Evolutionary conservation across 768 basidiomycete genomes (phyloP).

Genomic region (Hydnomerulius pinastri): DNA sequence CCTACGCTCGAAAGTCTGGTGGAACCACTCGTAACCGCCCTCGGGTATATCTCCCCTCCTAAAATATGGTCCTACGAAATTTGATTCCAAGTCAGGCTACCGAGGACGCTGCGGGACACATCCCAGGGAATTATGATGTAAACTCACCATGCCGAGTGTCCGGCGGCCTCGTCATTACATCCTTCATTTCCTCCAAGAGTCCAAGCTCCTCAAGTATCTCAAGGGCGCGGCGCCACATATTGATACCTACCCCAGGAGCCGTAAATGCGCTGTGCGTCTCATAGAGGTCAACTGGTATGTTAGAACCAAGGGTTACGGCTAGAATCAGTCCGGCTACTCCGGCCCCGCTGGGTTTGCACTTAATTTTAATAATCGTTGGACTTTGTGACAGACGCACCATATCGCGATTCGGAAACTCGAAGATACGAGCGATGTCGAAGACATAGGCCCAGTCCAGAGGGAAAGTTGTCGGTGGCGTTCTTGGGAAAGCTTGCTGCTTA

Average conservation of each 20-base stretch:
- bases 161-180: constrained; percentile 13
- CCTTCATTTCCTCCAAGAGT: constrained; percentile 32
- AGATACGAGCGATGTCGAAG: too few relatives aligned
- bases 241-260: constrained; percentile 40
- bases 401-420: too few relatives aligned
- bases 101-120: too few relatives aligned
- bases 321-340: too few relatives aligned
- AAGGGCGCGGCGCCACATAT: constrained; percentile 50
- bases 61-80: neutral
- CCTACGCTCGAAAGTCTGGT: constrained; percentile 25
- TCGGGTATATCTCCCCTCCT: constrained; percentile 25
- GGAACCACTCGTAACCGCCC: constrained; percentile 24
- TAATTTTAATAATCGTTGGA: too few relatives aligned
- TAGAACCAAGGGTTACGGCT: too few relatives aligned
- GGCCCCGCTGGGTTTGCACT: too few relatives aligned
- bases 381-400: too few relatives aligned
- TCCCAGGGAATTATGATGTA: too few relatives aligned
- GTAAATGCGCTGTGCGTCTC: constrained; percentile 41
- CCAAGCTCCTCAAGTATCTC: constrained; percentile 43
- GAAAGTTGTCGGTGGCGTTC: too few relatives aligned
- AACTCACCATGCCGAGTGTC: constrained; percentile 13
- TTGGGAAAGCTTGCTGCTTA: too few relatives aligned
- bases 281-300: constrained; percentile 42
- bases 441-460: too few relatives aligned
- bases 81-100: neutral